phyloP scores from a whole-genome alignment of 306 rosid species.

The Inga laurina region DNA sequence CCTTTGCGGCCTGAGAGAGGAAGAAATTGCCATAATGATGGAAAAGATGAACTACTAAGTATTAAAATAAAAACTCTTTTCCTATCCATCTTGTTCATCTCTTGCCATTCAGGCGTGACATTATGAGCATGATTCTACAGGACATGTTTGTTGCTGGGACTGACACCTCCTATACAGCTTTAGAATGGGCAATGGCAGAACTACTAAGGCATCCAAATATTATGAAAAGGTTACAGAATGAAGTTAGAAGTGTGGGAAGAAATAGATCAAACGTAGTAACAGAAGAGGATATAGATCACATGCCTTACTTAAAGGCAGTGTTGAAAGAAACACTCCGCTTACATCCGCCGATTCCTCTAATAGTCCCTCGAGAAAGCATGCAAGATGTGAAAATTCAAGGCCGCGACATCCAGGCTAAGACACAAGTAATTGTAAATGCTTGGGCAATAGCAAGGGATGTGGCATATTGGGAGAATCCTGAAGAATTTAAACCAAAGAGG shows the following conservation, averaged over 20 bases:
- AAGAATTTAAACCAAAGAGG: conserved; percentile 46
- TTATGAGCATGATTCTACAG: neutral
- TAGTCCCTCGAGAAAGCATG: conserved; percentile 42
- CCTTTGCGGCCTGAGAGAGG: conserved; percentile 23
- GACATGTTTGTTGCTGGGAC: conserved; percentile 52
- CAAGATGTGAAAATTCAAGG: conserved; percentile 18
- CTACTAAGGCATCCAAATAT: conserved; percentile 43
- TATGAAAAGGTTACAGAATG: conserved; percentile 45
- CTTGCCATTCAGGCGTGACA: neutral
- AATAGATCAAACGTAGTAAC: conserved; percentile 16
- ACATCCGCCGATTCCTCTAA: conserved; percentile 49
- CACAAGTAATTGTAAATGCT: conserved; percentile 32
- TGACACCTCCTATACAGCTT: conserved; percentile 39
- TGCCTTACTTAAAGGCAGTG: conserved; percentile 52
- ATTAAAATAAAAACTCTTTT: neutral
- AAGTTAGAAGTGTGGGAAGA: conserved; percentile 24
- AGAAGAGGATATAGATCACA: conserved; percentile 41
- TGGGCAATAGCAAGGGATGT: conserved; percentile 49
- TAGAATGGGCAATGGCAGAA: conserved; percentile 64
- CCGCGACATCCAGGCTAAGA: conserved; percentile 5
- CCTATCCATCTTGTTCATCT: neutral
- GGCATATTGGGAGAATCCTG: conserved; percentile 28
- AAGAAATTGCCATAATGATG: conserved; percentile 29
- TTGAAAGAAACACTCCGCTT: conserved; percentile 47
- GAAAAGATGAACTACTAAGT: no score